These are phyloP conservation scores for Dentipellis sp. DNA, from an alignment of 768 basidiomycete species.

Conservation along the genomic window DNA sequence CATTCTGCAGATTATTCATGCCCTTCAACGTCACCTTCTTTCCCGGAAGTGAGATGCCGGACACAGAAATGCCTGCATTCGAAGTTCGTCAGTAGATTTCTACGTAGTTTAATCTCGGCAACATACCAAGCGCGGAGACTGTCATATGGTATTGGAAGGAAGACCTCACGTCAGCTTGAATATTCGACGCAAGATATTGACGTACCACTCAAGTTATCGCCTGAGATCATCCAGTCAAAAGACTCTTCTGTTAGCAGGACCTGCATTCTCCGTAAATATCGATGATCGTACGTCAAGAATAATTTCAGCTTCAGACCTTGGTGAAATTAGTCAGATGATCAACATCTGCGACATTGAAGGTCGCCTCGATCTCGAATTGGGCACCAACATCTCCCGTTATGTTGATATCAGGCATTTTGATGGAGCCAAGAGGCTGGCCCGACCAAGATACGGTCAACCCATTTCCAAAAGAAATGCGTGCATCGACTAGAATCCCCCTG, in stretches of 20 bases:
- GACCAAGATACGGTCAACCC: conserved; percentile 57
- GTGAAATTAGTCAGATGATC: conserved; percentile 55
- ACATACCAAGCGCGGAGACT: conserved; percentile 51
- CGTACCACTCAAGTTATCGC: conserved; percentile 52
- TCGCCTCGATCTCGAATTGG: conserved; percentile 39
- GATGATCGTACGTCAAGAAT: neutral
- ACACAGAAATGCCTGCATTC: conserved; percentile 42
- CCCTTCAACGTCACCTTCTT: conserved; percentile 60
- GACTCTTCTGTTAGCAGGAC: conserved; percentile 51
- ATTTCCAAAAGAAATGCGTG: conserved; percentile 52
- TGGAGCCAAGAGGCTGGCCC: conserved; percentile 45
- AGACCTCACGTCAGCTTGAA: neutral
- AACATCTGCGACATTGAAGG: conserved; percentile 50
- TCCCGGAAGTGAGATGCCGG: conserved; percentile 42
- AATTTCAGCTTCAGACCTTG: conserved; percentile 27
- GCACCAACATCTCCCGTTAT: conserved; percentile 59
- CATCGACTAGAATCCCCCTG: conserved; percentile 39
- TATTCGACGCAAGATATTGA: neutral
- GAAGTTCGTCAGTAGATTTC: neutral
- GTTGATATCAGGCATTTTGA: conserved; percentile 52
- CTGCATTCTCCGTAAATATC: conserved; percentile 16
- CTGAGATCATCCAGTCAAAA: conserved; percentile 64
- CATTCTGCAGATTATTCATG: conserved; percentile 57
- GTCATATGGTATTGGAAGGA: neutral
- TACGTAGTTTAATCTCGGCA: neutral